Base-by-base conservation (phyloP, 1,139 yeast species). In the Geotrichum fermentans region DNA sequence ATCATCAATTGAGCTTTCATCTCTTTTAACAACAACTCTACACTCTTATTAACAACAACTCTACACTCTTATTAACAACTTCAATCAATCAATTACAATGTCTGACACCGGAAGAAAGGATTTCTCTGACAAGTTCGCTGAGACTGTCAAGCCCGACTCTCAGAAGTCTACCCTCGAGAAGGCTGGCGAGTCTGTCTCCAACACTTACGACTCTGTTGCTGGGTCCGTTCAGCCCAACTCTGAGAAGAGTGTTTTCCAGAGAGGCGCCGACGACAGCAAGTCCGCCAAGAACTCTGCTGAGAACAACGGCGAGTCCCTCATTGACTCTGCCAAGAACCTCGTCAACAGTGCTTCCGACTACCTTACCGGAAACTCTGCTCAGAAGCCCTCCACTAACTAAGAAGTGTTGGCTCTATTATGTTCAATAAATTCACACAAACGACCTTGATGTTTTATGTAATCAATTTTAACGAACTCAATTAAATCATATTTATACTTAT, bases 111-210 rank as follows among this genome's bases (percentile, higher is more conserved):
- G 86, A 61, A 84, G 95, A 83, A 86, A 86, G 70, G 71, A 75
- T 64, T 75, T 88, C 63, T 61, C 82, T 59, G 84, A 82, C 67
- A 86, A 87, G 72, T 70, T 78, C 56, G 50, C 73, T 52, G 95
- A 86, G 74, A 63, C 77, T 44, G 56, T 84, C 50, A 85, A 79
- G 61, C 96, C 96, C 63, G 82, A 87, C 57, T 71, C 79, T 50
- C 74, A 84, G 66, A 88, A 88, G 75, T 58, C 81, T 41, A 70
- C 73, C 60, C 67, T 71, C 38, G 83, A 86, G 61, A 72, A 82
- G 70, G 82, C 81, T 57, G 83, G 83, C 74, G 96, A 88, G 72
- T 55, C 68, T 35, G 80, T 78, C 55, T 82, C 95, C 52, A 83
- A 78, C 65, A 65, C 72, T 35, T 74, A 73, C 58, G 96, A 88